Evolutionary conservation across 2,329 filamentous ascomycete species (phyloP).

Genomic region (Cercospora citrullina): DNA sequence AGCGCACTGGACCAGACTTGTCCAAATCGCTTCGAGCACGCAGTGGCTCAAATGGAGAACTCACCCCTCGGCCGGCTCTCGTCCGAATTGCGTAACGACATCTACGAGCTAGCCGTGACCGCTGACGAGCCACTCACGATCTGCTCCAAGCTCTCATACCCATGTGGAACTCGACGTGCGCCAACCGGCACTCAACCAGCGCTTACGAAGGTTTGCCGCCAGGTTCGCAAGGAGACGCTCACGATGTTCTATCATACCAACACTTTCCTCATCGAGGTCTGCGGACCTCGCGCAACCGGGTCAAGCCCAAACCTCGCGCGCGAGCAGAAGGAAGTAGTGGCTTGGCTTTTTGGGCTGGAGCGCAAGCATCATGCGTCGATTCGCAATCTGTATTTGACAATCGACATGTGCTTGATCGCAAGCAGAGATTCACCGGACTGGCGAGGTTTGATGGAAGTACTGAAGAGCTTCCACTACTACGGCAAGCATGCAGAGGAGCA

Average conservation of each 20-base stretch:
- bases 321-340: neutral
- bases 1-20: neutral
- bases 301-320: neutral
- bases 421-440: neutral
- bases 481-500: neutral
- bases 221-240: neutral
- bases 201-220: neutral
- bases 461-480: neutral
- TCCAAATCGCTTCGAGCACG: neutral
- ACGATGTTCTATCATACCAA: conserved; percentile 1
- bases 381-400: neutral
- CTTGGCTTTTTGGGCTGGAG: neutral
- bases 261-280: conserved; percentile 1
- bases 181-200: neutral
- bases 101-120: neutral
- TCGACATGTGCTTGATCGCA: neutral
- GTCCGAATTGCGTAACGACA: neutral
- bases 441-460: neutral
- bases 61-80: neutral
- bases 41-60: neutral
- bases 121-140: neutral
- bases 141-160: neutral
- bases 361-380: neutral
- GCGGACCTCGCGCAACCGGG: neutral
- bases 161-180: neutral